These are phyloP conservation scores for Candida sp. DNA, from an alignment of 1,139 yeast species.

Conservation along the genomic window DNA sequence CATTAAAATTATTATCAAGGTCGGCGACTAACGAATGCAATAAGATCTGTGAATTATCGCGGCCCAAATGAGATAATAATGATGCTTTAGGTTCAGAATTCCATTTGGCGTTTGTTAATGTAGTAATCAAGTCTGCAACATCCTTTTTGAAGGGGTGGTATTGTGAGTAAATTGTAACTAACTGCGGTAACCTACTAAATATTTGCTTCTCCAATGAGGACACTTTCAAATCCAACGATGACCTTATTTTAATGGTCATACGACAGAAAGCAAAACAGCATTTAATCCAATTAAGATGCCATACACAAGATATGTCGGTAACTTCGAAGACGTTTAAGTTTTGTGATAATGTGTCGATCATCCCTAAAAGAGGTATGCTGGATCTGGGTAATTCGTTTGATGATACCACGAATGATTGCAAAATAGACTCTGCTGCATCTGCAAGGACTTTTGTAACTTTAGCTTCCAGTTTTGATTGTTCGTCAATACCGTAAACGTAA, in stretches of 20 bases:
- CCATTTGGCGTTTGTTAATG: conserved; percentile 64
- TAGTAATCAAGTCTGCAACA: conserved; percentile 57
- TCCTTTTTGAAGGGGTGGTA: conserved; percentile 46
- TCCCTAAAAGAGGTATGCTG: conserved; percentile 50
- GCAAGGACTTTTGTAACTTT: conserved; percentile 51
- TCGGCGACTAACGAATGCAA: conserved; percentile 58
- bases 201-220: conserved; percentile 65
- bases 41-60: conserved; percentile 55
- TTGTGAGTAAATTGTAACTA: conserved; percentile 59
- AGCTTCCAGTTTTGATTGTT: conserved; percentile 27
- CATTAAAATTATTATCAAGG: conserved; percentile 57
- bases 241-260: conserved; percentile 52
- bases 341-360: conserved; percentile 46
- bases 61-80: conserved; percentile 75
- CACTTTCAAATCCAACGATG: conserved; percentile 44
- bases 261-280: conserved; percentile 39
- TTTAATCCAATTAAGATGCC: conserved; percentile 43
- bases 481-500: conserved; percentile 58
- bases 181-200: conserved; percentile 51
- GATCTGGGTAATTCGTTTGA: conserved; percentile 51
- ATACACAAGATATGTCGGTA: conserved; percentile 38
- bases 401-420: conserved; percentile 55
- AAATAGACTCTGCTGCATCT: conserved; percentile 46
- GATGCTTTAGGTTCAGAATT: conserved; percentile 61
- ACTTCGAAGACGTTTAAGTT: conserved; percentile 36